A percentile compares a stretch with the other conserved stretches of the same genome.
phyloP scores from a whole-genome alignment of 768 basidiomycete genomes.

The Rickenella mellea region DNA sequence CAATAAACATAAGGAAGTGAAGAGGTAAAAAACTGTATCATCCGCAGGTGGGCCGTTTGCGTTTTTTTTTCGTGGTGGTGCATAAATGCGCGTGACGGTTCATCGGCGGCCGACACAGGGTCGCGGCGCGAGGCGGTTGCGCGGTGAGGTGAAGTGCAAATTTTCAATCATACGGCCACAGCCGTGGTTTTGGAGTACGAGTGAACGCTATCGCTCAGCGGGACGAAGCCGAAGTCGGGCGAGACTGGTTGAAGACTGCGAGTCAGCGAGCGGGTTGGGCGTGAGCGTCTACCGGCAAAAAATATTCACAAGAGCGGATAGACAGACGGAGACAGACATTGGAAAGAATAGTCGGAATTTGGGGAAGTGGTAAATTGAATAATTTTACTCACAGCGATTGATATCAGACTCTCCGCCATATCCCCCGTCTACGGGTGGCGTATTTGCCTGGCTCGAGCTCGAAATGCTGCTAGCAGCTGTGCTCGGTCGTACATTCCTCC shows the following conservation, averaged over 20 bases:
- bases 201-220: constrained; percentile 69
- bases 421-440: constrained; percentile 60
- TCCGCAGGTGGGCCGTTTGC: too few relatives aligned
- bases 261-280: constrained; percentile 30
- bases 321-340: constrained; percentile 6
- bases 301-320: constrained; percentile 3
- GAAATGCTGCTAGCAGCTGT: constrained; percentile 71
- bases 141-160: too few relatives aligned
- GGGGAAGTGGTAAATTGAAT: constrained; percentile 3
- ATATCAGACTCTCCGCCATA: constrained; percentile 67
- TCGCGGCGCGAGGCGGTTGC: too few relatives aligned
- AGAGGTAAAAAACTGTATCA: too few relatives aligned
- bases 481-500: constrained; percentile 55
- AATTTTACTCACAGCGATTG: constrained; percentile 63
- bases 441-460: constrained; percentile 74
- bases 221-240: constrained; percentile 78
- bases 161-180: too few relatives aligned
- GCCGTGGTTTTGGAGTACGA: constrained; percentile 51
- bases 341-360: constrained; percentile 4
- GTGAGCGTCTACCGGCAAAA: neutral
- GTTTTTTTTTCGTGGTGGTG: too few relatives aligned
- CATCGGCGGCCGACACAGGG: too few relatives aligned
- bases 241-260: constrained; percentile 49
- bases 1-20: constrained; percentile 12
- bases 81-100: too few relatives aligned